phyloP scores from a whole-genome alignment of 2,329 filamentous ascomycete species.

The Arthroderma sp. region DNA sequence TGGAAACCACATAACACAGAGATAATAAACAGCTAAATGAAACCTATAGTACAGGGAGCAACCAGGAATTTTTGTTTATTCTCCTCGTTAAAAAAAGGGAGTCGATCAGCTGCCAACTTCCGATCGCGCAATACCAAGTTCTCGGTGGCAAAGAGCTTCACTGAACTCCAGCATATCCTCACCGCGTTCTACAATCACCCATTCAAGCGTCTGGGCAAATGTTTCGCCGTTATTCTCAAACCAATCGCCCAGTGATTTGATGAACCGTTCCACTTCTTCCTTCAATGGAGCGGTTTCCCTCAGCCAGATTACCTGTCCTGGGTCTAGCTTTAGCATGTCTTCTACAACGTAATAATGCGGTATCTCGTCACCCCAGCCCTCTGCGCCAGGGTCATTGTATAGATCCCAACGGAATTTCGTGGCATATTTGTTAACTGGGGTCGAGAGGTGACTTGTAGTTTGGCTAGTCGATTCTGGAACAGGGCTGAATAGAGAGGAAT shows the following conservation, averaged over 20 bases:
- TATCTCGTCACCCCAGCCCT: constrained; percentile 53
- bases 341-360: constrained; percentile 51
- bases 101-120: no score
- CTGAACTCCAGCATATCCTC: constrained; percentile 34
- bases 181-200: constrained; percentile 43
- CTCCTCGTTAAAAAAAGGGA: no score
- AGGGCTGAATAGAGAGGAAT: no score
- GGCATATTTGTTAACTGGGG: constrained; percentile 24
- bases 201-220: constrained; percentile 45
- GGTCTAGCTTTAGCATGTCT: constrained; percentile 52
- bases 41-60: no score
- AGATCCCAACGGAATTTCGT: constrained; percentile 36
- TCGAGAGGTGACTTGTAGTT: background rate
- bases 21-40: no score
- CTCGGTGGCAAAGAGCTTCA: constrained; percentile 18
- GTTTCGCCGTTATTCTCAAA: constrained; percentile 53
- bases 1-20: no score
- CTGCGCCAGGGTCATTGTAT: constrained; percentile 40
- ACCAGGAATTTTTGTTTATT: no score
- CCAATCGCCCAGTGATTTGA: constrained; percentile 43
- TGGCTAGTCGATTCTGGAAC: no score
- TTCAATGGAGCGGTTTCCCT: constrained; percentile 44
- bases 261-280: constrained; percentile 43
- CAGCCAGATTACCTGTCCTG: constrained; percentile 45
- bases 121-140: constrained; percentile 20